These are phyloP conservation scores for Suillus subluteus DNA, from an alignment of 768 basidiomycete genomes.

Conservation along the genomic window DNA sequence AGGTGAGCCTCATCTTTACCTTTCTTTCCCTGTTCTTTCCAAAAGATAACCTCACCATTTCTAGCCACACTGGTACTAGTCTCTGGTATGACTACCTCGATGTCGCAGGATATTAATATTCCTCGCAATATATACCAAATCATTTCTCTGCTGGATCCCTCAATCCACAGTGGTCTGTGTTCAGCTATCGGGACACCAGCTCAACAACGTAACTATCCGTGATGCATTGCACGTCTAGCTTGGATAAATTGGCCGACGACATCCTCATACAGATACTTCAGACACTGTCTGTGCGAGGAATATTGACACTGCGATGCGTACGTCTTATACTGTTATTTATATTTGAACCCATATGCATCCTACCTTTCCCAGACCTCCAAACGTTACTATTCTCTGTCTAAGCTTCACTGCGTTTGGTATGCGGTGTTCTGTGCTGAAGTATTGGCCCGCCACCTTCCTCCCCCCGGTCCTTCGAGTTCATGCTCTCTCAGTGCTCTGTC, in stretches of 20 bases:
- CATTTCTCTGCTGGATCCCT: neutral
- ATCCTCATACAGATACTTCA: conserved; percentile 28
- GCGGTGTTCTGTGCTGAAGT: conserved; percentile 26
- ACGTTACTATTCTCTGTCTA: conserved; percentile 30
- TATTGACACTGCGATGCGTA: conserved; percentile 28
- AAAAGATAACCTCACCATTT: neutral
- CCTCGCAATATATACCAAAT: neutral
- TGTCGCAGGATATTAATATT: neutral
- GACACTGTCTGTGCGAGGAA: conserved; percentile 13
- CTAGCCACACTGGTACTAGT: neutral
- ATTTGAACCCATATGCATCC: neutral
- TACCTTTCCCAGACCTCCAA: conserved; percentile 25
- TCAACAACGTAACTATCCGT: neutral
- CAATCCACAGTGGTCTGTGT: neutral
- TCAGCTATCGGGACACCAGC: neutral
- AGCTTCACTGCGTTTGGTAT: conserved; percentile 28
- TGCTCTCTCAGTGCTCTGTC: conserved; percentile 21
- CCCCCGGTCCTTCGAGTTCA: conserved; percentile 17
- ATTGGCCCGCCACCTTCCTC: conserved; percentile 22
- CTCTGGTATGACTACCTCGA: neutral
- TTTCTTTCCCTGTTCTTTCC: neutral
- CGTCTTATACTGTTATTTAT: conserved; percentile 3
- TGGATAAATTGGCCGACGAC: conserved; percentile 31
- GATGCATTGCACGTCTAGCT: conserved; percentile 4
- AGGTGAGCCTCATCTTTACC: neutral